These are phyloP conservation scores for Fistulifera pelliculosa DNA, from an alignment of 108 stramenopile species.

Conservation along the genomic window DNA sequence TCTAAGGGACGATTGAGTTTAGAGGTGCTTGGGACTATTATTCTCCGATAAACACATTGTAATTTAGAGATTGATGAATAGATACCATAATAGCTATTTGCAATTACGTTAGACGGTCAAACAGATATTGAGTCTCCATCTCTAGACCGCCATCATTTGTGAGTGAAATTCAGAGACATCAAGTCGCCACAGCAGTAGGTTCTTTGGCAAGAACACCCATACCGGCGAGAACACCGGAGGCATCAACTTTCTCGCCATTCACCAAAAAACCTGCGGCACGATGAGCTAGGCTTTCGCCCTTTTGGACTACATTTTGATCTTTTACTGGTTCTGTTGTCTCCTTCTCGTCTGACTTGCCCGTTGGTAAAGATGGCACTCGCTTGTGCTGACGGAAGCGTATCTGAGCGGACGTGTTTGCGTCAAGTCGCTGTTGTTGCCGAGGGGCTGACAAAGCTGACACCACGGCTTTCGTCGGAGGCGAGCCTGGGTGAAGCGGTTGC, in stretches of 20 bases:
- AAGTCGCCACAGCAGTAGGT: background rate
- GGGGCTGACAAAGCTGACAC: background rate
- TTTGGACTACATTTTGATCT: conserved; percentile 5
- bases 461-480: conserved; percentile 2
- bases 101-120: no score
- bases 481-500: conserved; percentile 13
- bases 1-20: no score
- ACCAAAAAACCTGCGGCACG: conserved; percentile 44
- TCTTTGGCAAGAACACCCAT: conserved; percentile 33
- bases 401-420: conserved; percentile 38
- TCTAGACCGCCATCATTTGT: no score
- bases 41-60: no score
- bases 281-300: conserved; percentile 16
- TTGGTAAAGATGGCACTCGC: background rate
- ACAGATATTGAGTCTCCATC: no score
- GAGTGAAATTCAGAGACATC: no score
- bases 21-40: no score
- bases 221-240: conserved; percentile 40
- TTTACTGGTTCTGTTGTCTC: conserved; percentile 8
- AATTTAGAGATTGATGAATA: no score
- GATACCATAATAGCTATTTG: no score
- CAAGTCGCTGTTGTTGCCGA: conserved; percentile 11
- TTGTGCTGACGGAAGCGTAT: conserved; percentile 27
- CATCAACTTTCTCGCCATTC: conserved; percentile 25
- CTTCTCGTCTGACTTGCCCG: conserved; percentile 1